Evolutionary conservation across 129 eudicot genomes (phyloP), one percentile per base, ranked within the genome.

Genomic region (Artemisia argyi): DNA sequence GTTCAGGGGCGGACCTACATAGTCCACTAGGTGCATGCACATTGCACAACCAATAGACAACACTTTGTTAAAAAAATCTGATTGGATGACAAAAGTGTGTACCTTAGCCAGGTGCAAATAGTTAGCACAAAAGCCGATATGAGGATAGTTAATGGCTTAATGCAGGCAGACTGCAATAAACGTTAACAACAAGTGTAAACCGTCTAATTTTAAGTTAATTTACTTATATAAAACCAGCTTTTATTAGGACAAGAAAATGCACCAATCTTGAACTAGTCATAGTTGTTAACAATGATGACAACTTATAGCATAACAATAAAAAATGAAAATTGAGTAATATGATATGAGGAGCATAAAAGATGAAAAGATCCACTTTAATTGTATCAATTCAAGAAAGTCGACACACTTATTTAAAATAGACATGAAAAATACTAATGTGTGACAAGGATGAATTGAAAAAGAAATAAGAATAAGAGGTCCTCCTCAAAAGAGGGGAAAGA

Each of bases 401-500:
- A 54, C n/a, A 69, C 47, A 3, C 35, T 8, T 52, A 30, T 54
- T 69, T 14, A 58, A 35, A 71, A 7, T 61, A 61, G 32, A 47
- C 11, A 22, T 60, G 35, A 61, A 39, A 39, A 7, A 7, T 60
- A 59, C 18, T 2, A 15, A 48, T 59, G 64, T 72, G 16, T 46
- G 57, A 48, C 13, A 49, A 30, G 10, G 69, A 61, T 49, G 18
- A n/a, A n/a, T n/a, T n/a, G n/a, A 73, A 48, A 69, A 58, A 54
- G 74, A 69, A 65, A 65, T 11, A 19, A 39, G 19, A 20, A 49
- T 13, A 71, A 71, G 24, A 48, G 15, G 66, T 56, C 28, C 15
- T 18, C 61, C 79, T 66, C 39, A 75, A 75, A 66, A 55, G 73
- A 46, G 79, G 67, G 57, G 47, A 66, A 66, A 66, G 56, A 66